Evolutionary conservation across 148 eudicot genomes (phyloP).

Genomic region (Rhododendron williamsianum): DNA sequence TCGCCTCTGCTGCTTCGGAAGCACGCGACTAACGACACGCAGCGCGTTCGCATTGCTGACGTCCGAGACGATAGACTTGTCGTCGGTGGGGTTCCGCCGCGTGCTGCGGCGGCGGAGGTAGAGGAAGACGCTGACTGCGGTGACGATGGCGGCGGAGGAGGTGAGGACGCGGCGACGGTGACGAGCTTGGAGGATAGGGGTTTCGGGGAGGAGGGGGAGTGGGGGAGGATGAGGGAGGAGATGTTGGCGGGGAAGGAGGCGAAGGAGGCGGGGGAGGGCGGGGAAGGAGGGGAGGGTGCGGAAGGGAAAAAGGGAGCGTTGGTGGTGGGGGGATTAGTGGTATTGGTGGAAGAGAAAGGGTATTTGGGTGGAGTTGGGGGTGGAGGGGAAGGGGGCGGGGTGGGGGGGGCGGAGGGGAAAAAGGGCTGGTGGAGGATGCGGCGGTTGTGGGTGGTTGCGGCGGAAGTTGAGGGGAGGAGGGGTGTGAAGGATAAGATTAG

Average conservation of each 20-base stretch:
- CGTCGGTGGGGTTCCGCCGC: constrained; percentile 6
- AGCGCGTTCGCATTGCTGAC: neutral
- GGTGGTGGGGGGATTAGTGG: constrained; percentile 29
- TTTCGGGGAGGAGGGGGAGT: constrained; percentile 42
- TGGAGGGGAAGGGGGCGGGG: constrained; percentile 35
- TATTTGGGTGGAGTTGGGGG: constrained; percentile 17
- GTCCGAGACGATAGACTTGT: constrained; percentile 31
- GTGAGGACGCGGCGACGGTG: constrained; percentile 51
- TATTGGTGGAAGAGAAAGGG: constrained; percentile 33
- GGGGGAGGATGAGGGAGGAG: constrained; percentile 63
- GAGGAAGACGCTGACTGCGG: constrained; percentile 47
- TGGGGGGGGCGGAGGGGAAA: constrained; percentile 49
- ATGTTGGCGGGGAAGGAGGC: constrained; percentile 89
- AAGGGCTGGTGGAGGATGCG: constrained; percentile 87
- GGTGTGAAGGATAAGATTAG: constrained; percentile 17
- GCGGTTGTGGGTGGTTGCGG: constrained; percentile 32
- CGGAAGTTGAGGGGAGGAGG: neutral
- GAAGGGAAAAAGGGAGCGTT: constrained; percentile 59
- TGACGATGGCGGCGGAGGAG: constrained; percentile 41
- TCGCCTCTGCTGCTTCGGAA: constrained; percentile 36
- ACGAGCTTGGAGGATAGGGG: constrained; percentile 47
- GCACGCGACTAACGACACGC: constrained; percentile 15
- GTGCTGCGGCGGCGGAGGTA: constrained; percentile 45
- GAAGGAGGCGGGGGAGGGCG: constrained; percentile 30
- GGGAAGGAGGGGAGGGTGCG: constrained; percentile 34